Evolutionary conservation across 768 basidiomycete genomes (phyloP).

Genomic region (Mrakia blollopis): DNA sequence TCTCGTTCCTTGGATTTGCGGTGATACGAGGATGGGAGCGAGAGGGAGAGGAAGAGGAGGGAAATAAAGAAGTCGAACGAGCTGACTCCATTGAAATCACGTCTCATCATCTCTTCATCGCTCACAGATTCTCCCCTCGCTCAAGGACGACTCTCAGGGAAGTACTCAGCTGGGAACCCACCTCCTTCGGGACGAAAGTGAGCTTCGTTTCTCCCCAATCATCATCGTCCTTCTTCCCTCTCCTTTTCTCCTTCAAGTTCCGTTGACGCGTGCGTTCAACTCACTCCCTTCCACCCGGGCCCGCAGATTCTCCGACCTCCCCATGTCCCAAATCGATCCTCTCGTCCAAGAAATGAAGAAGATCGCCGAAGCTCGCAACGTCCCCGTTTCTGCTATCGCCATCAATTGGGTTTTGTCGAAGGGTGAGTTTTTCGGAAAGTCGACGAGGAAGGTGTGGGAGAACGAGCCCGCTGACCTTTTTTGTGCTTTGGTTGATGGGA

Average conservation of each 20-base stretch:
- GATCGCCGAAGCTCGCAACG: constrained; percentile 40
- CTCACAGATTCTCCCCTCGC: constrained; percentile 42
- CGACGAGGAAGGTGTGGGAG: no score
- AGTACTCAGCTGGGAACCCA: constrained; percentile 42
- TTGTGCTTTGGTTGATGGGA: background rate
- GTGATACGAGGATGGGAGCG: no score
- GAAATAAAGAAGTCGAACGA: background rate
- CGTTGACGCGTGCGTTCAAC: background rate
- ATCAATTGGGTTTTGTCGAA: constrained; percentile 45
- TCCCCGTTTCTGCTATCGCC: constrained; percentile 42
- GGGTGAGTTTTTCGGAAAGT: constrained; percentile 31
- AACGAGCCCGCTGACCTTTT: no score
- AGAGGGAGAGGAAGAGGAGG: background rate
- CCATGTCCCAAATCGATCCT: constrained; percentile 42
- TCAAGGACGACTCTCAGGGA: constrained; percentile 44
- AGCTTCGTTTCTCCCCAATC: constrained; percentile 23
- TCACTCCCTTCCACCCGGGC: background rate
- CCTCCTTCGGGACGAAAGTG: constrained; percentile 39
- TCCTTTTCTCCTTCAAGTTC: background rate
- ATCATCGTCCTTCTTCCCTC: background rate
- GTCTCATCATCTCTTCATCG: no score
- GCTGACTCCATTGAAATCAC: no score
- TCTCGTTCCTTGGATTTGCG: background rate
- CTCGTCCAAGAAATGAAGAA: constrained; percentile 38
- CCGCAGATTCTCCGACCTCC: constrained; percentile 35